Conservation (phyloP, 139 green algal genomes). For the Zygnema cylindricum region DNA sequence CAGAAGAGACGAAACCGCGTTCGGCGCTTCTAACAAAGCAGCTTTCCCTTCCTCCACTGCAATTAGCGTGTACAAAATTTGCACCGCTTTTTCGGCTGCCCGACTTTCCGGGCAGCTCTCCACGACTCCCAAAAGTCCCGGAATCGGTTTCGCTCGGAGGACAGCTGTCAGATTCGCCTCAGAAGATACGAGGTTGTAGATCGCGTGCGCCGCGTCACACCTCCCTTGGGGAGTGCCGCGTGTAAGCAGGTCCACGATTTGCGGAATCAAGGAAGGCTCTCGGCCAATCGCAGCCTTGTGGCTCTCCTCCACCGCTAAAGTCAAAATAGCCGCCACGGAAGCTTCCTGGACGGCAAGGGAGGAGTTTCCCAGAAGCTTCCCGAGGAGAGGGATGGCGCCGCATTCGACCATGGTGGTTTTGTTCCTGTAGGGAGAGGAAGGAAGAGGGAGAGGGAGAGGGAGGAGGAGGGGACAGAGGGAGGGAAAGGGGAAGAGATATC, state of each 20-base stretch:
- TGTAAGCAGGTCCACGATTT: not conserved
- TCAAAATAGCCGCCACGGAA: not conserved
- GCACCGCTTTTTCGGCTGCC: not conserved
- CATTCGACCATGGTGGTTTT: not conserved
- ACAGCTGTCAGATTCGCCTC: not conserved
- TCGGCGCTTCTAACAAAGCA: not conserved
- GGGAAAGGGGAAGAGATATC: not conserved
- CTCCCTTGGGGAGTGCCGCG: not conserved
- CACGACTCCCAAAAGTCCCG: not conserved
- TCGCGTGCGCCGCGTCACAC: slow-evolving; percentile 2
- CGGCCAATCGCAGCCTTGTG: not conserved
- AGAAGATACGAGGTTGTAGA: not conserved
- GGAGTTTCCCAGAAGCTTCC: not conserved
- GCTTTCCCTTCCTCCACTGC: slow-evolving; percentile 6
- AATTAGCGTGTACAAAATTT: not conserved
- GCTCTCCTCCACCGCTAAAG: not conserved
- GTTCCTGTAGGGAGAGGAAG: not conserved
- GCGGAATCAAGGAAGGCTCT: not conserved
- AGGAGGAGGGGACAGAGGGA: too few species aligned
- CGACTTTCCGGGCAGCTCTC: not conserved
- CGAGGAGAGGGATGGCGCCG: not conserved
- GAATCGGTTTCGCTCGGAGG: not conserved
- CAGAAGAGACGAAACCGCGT: not conserved
- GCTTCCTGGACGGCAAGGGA: not conserved
- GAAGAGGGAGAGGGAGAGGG: not conserved